Conservation (phyloP, 2,329 filamentous ascomycete genomes). For the Cercospora nicotianae region DNA sequence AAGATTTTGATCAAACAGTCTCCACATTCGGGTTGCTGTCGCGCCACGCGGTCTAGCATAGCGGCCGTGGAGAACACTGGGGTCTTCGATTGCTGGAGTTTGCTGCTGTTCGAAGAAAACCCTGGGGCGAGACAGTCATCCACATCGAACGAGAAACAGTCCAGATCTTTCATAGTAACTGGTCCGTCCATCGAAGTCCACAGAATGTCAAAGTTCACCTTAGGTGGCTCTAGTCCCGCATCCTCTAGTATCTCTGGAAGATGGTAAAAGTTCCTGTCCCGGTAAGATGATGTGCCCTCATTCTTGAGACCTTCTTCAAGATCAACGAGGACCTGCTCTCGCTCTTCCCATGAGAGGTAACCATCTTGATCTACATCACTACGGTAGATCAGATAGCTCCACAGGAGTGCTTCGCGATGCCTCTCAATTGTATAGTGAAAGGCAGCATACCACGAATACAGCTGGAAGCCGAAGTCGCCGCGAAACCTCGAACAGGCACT, state of each 20-base stretch:
- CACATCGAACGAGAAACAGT: conserved; percentile 6
- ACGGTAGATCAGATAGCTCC: conserved; percentile 7
- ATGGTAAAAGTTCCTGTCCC: conserved; percentile 1
- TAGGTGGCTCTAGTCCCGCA: not conserved
- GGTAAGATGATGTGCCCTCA: not conserved
- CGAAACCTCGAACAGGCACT: conserved; percentile 9
- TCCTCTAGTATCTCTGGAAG: not conserved
- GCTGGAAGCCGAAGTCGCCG: conserved; percentile 11
- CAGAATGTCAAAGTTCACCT: conserved; percentile 14
- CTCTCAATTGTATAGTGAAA: conserved; percentile 15
- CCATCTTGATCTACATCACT: conserved; percentile 1
- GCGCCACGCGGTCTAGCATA: not conserved
- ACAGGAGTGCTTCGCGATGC: conserved; percentile 9
- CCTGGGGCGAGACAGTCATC: conserved; percentile 11
- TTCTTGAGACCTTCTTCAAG: conserved; percentile 6
- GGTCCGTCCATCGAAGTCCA: conserved; percentile 10
- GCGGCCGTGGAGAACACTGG: conserved; percentile 9
- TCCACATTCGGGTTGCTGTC: conserved; percentile 5
- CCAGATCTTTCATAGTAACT: not conserved
- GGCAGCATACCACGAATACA: conserved; percentile 8
- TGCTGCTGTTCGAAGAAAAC: not conserved
- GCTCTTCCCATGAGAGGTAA: conserved; percentile 4
- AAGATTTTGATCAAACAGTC: not conserved
- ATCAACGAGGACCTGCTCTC: conserved; percentile 2
- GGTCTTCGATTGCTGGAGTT: not conserved